Evolutionary conservation across 352 stramenopile genomes (phyloP), one percentile per base, ranked within the genome.

Genomic region (Pythium dissimile): DNA sequence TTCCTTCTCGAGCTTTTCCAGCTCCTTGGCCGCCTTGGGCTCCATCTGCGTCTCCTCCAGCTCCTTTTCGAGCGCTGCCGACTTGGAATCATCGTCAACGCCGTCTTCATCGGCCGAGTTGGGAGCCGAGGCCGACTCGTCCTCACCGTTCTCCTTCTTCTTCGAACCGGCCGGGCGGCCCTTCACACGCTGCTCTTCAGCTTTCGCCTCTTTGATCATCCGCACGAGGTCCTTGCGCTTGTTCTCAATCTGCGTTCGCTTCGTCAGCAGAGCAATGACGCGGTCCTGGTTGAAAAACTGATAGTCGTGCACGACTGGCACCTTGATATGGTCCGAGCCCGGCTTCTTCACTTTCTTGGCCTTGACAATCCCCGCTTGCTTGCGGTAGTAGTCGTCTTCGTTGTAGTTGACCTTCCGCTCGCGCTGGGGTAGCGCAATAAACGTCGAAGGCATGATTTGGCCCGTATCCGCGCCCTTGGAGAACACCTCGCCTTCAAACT

Each of bases 381-480:
- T 80, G 31, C 91, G 86, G 62, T 97, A 99, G 67, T 98, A 98
- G 75, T 98, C 94, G 65, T 98, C 96, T 49, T 98, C 93, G 67
- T 99, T 97, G 80, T 99, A 96, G 72, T 95, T 96, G 13, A 77
- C 87, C 70, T 97, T 97, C 49, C 89, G 86, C 58, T 92, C 83
- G 30, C 85, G 81, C 54, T 91, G 81, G 3, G 85, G 85, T 12
- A 95, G 71, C 30, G 85, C 89, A 44, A 93, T 95, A 24, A 95
- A 96, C n/a, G 77, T 92, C 37, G 92, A 92, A n/a, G 93, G 80
- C 55, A 94, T 60, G n/a, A 96, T 73, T 20, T 84, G 64, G 20
- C 86, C 84, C 18, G 72, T 82, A 59, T 82, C 86, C 0, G 48
- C 37, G 31, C 97, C 89, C 56, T 97, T 98, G 30, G 81, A 81